Percentiles rank a stretch among this genome's conserved stretches.
Conservation (phyloP, 345 rosid species). For the Erucastrum elatum region DNA sequence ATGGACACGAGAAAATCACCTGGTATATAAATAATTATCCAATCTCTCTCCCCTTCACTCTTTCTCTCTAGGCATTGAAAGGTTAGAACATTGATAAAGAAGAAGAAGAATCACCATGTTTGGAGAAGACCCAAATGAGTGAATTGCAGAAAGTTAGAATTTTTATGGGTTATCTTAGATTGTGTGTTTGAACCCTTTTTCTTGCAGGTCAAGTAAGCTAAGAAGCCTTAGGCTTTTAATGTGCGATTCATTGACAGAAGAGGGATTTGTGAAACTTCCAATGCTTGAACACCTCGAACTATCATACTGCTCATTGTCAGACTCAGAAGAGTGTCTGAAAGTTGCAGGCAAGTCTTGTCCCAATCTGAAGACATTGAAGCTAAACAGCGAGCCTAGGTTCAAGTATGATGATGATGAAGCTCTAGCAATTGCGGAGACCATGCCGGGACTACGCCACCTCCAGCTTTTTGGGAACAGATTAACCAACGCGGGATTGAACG, state of each 20-base stretch:
- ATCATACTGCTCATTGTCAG: neutral
- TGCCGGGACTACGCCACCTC: neutral
- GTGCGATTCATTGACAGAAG: slow-evolving; percentile 24
- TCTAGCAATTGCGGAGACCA: neutral
- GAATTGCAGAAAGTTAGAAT: neutral
- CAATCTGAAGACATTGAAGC: slow-evolving; percentile 27
- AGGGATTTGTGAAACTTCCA: slow-evolving; percentile 49
- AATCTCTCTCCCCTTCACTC: neutral
- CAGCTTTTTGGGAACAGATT: neutral
- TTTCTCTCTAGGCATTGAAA: neutral
- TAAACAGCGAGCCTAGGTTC: neutral
- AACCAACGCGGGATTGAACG: neutral
- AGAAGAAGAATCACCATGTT: neutral
- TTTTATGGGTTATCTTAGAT: neutral
- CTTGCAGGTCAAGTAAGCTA: slow-evolving; percentile 51
- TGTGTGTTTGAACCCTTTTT: neutral
- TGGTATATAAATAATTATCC: too few relatives aligned
- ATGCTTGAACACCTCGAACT: neutral
- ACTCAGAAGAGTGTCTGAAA: neutral
- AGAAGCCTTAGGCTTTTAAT: slow-evolving; percentile 42
- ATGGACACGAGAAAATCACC: too few relatives aligned
- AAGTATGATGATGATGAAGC: neutral
- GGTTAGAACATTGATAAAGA: neutral
- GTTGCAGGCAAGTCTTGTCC: slow-evolving; percentile 27
- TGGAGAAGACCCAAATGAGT: neutral